Conservation (phyloP, 2,329 filamentous ascomycete species). For the Penicillium sp. region DNA sequence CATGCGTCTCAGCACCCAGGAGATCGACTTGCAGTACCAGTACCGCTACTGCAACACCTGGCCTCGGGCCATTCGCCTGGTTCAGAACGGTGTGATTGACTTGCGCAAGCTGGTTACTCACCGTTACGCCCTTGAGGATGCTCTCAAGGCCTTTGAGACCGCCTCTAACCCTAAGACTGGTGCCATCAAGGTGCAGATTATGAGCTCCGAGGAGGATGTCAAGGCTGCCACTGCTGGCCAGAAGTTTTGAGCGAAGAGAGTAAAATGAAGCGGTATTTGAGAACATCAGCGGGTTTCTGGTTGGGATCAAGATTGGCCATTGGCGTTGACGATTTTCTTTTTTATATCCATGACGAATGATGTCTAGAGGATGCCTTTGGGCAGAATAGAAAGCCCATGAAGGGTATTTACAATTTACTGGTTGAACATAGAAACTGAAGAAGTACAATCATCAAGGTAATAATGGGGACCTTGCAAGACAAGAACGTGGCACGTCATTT, state of each 20-base stretch:
- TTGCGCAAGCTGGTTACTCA: slow-evolving; percentile 83
- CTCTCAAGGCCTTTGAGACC: slow-evolving; percentile 83
- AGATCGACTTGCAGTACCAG: slow-evolving; percentile 94
- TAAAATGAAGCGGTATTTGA: slow-evolving; percentile 4
- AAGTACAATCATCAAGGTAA: neutral
- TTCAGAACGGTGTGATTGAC: slow-evolving; percentile 80
- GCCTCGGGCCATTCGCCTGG: slow-evolving; percentile 85
- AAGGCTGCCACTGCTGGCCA: slow-evolving; percentile 33
- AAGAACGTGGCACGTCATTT: neutral
- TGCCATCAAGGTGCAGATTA: slow-evolving; percentile 97
- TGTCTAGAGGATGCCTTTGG: slow-evolving; percentile 21
- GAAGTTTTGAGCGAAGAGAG: slow-evolving; percentile 20
- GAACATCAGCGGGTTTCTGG: slow-evolving; percentile 11
- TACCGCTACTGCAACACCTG: slow-evolving; percentile 96
- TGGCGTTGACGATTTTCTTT: slow-evolving; percentile 13
- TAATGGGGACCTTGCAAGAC: slow-evolving; percentile 12
- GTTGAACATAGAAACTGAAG: neutral
- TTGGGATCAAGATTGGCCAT: slow-evolving; percentile 2
- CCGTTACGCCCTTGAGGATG: slow-evolving; percentile 80
- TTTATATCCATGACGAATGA: slow-evolving; percentile 16
- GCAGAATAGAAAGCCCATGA: slow-evolving; percentile 17
- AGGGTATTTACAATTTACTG: neutral
- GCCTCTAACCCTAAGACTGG: slow-evolving; percentile 84
- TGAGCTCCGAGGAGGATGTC: slow-evolving; percentile 43
- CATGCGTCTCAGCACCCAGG: slow-evolving; percentile 84